Percentiles rank a stretch among this genome's conserved stretches.
These are phyloP conservation scores for Diaporthe capsici DNA, from an alignment of 2,329 filamentous ascomycete species.

Conservation along the genomic window DNA sequence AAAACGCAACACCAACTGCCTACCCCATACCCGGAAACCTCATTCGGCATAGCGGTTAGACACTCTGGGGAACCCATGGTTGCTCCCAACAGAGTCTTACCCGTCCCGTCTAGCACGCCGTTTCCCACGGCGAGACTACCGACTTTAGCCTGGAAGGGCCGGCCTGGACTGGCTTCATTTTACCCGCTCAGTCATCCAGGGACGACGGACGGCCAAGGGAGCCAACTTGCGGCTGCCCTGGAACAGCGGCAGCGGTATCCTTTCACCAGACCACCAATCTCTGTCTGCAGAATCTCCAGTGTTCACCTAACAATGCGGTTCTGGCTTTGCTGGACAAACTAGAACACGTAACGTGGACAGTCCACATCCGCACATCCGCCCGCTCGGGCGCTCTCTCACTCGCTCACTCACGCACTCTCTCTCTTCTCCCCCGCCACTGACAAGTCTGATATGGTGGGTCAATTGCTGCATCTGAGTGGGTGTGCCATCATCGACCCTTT, in stretches of 20 bases:
- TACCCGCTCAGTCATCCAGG: constrained; percentile 45
- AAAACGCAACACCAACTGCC: constrained; percentile 25
- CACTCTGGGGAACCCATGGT: constrained; percentile 35
- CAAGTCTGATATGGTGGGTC: constrained; percentile 24
- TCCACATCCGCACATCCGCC: constrained; percentile 18
- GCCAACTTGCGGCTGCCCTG: constrained; percentile 29
- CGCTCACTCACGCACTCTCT: neutral
- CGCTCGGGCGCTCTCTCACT: neutral
- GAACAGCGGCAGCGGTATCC: constrained; percentile 28
- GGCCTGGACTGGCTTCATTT: constrained; percentile 53
- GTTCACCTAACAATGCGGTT: neutral
- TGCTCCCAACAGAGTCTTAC: constrained; percentile 33
- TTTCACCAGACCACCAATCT: constrained; percentile 6
- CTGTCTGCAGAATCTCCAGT: neutral
- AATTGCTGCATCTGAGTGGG: constrained; percentile 24
- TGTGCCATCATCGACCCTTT: constrained; percentile 21
- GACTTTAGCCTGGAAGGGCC: constrained; percentile 61
- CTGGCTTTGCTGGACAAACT: constrained; percentile 2
- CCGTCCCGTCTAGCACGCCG: constrained; percentile 46
- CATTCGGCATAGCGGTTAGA: constrained; percentile 20
- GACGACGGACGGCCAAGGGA: neutral
- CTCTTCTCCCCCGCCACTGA: constrained; percentile 23
- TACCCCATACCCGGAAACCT: constrained; percentile 23
- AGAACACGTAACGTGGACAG: neutral
- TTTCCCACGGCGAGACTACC: constrained; percentile 35